phyloP scores from a whole-genome alignment of 306 rosid genomes.

The Morella rubra region DNA sequence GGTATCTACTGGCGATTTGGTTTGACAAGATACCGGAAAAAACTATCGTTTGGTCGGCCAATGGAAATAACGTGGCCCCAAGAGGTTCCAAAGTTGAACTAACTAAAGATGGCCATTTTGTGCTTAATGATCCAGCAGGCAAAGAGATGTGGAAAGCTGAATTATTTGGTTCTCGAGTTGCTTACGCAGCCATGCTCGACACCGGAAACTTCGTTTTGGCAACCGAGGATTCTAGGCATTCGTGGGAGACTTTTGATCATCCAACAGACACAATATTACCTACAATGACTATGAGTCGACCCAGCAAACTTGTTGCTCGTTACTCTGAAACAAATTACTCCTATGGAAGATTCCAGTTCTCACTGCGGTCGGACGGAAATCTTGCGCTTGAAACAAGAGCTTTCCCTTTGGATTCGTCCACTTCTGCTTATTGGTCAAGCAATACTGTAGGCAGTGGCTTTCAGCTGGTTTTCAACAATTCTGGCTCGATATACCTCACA shows the following conservation, averaged over 20 bases:
- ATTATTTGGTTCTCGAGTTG: not conserved
- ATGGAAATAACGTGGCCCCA: not conserved
- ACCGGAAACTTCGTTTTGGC: slow-evolving; percentile 51
- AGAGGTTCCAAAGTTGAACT: not conserved
- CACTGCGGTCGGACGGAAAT: slow-evolving; percentile 13
- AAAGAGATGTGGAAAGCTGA: slow-evolving; percentile 24
- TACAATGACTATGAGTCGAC: slow-evolving; percentile 23
- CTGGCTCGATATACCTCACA: slow-evolving; percentile 35
- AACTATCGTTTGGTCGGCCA: not conserved
- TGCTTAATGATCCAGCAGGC: slow-evolving; percentile 20
- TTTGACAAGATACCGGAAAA: not conserved
- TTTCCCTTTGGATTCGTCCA: slow-evolving; percentile 30
- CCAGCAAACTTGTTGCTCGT: slow-evolving; percentile 18
- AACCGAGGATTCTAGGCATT: not conserved
- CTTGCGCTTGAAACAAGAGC: slow-evolving; percentile 30
- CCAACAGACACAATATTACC: slow-evolving; percentile 70
- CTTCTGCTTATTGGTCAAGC: slow-evolving; percentile 10
- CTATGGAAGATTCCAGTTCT: slow-evolving; percentile 48
- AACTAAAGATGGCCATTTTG: slow-evolving; percentile 21
- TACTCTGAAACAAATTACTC: slow-evolving; percentile 16
- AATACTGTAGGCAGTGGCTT: not conserved
- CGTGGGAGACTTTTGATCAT: slow-evolving; percentile 57
- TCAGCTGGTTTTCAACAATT: slow-evolving; percentile 34
- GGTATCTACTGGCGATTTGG: slow-evolving; percentile 3
- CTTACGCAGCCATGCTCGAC: slow-evolving; percentile 45